These are phyloP conservation scores for Candida tallmaniae DNA, from an alignment of 805 yeast genomes.

Conservation along the genomic window DNA sequence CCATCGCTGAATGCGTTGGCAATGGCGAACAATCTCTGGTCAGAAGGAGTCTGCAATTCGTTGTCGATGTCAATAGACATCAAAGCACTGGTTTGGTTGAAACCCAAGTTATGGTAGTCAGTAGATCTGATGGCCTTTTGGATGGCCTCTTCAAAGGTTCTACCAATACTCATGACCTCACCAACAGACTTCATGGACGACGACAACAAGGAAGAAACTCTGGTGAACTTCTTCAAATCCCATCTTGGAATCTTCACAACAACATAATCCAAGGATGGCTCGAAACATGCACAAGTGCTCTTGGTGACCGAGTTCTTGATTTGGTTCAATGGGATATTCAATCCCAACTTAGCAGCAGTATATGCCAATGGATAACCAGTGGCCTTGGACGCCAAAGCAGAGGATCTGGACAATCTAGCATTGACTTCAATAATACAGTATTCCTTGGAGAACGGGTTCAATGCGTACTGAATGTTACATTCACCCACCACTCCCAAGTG, in stretches of 20 bases:
- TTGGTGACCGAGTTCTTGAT: slow-evolving; percentile 93
- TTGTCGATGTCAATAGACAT: slow-evolving; percentile 89
- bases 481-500: slow-evolving; percentile 99
- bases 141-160: slow-evolving; percentile 95
- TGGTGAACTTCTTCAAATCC: slow-evolving; percentile 93
- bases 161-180: slow-evolving; percentile 98
- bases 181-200: slow-evolving; percentile 99
- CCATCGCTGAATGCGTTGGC: slow-evolving; percentile 91
- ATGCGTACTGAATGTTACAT: slow-evolving; percentile 95
- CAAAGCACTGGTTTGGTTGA: slow-evolving; percentile 76
- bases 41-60: slow-evolving; percentile 96
- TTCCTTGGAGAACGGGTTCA: slow-evolving; percentile 88
- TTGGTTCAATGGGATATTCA: slow-evolving; percentile 87
- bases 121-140: slow-evolving; percentile 97
- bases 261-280: slow-evolving; percentile 94
- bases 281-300: slow-evolving; percentile 93
- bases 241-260: slow-evolving; percentile 98
- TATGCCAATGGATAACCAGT: slow-evolving; percentile 98
- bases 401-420: slow-evolving; percentile 94
- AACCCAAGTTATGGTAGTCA: slow-evolving; percentile 93
- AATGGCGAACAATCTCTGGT: slow-evolving; percentile 91
- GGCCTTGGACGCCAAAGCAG: slow-evolving; percentile 97
- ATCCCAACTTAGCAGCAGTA: slow-evolving; percentile 96
- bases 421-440: slow-evolving; percentile 96
- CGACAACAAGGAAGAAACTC: slow-evolving; percentile 82